A percentile compares a stretch with the other conserved stretches of the same genome.
These are phyloP conservation scores for Hamamelis virginiana DNA, from an alignment of 164 flowering plant genomes.

Conservation along the genomic window DNA sequence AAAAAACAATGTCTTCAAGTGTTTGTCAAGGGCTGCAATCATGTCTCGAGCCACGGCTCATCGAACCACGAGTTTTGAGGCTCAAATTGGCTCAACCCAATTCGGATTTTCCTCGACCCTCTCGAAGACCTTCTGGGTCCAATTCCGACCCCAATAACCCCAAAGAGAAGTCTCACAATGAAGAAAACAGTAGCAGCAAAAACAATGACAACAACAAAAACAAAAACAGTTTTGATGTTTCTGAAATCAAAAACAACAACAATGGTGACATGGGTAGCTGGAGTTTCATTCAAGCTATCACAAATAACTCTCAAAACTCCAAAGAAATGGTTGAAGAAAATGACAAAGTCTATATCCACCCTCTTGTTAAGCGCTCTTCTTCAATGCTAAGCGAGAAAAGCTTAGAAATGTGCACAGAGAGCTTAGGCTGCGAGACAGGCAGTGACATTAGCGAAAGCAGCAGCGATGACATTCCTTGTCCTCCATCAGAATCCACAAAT, in stretches of 20 bases:
- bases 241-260: too few relatives aligned
- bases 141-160: too few relatives aligned
- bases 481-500: too few relatives aligned
- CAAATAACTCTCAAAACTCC: constrained; percentile 6
- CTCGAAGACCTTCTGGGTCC: too few relatives aligned
- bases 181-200: neutral
- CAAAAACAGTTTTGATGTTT: neutral
- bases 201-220: neutral
- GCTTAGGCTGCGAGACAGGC: constrained; percentile 12
- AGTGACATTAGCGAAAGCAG: constrained; percentile 1
- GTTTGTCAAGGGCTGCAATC: constrained; percentile 41
- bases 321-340: constrained; percentile 3
- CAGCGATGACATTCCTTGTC: too few relatives aligned
- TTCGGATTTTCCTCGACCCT: constrained; percentile 8
- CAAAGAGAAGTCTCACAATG: too few relatives aligned
- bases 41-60: constrained; percentile 37
- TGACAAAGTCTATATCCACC: constrained; percentile 22
- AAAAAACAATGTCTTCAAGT: constrained; percentile 32
- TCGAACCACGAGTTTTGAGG: constrained; percentile 29
- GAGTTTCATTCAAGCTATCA: constrained; percentile 45
- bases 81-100: constrained; percentile 31
- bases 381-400: constrained; percentile 6
- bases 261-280: constrained; percentile 27
- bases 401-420: constrained; percentile 15
- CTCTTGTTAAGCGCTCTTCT: constrained; percentile 9